These are phyloP conservation scores for Helicostylum pulchrum DNA, from an alignment of 192 early-diverging fungal species.

Conservation along the genomic window DNA sequence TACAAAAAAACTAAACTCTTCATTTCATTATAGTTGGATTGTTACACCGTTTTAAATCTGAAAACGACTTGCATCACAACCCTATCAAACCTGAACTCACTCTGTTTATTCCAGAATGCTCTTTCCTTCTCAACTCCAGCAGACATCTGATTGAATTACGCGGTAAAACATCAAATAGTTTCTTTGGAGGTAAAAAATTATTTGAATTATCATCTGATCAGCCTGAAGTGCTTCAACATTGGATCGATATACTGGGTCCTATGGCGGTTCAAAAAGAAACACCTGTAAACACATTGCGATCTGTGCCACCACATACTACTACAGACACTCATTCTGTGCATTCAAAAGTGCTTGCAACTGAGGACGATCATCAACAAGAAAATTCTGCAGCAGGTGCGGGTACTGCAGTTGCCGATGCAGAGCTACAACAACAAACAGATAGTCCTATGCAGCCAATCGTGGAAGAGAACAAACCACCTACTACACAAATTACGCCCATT, in stretches of 20 bases:
- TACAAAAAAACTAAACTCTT: not conserved
- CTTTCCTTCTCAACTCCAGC: not conserved
- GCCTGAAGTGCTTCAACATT: not conserved
- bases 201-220: constrained; percentile 7
- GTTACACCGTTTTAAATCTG: constrained; percentile 6
- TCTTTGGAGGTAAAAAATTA: not conserved
- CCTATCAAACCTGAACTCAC: constrained; percentile 7
- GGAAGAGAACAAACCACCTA: not conserved
- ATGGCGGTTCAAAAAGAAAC: not conserved
- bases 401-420: not conserved
- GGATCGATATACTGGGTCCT: not conserved
- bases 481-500: too few relatives aligned
- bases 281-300: not conserved
- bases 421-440: not conserved
- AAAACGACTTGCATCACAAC: not conserved
- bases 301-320: not conserved
- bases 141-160: constrained; percentile 2
- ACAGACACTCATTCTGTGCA: not conserved
- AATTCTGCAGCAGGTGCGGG: not conserved
- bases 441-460: not conserved
- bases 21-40: constrained; percentile 5
- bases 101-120: constrained; percentile 1
- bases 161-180: not conserved
- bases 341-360: not conserved
- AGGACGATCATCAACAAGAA: not conserved